Conservation (phyloP, 495 filamentous ascomycete species). For the Podospora didyma region DNA sequence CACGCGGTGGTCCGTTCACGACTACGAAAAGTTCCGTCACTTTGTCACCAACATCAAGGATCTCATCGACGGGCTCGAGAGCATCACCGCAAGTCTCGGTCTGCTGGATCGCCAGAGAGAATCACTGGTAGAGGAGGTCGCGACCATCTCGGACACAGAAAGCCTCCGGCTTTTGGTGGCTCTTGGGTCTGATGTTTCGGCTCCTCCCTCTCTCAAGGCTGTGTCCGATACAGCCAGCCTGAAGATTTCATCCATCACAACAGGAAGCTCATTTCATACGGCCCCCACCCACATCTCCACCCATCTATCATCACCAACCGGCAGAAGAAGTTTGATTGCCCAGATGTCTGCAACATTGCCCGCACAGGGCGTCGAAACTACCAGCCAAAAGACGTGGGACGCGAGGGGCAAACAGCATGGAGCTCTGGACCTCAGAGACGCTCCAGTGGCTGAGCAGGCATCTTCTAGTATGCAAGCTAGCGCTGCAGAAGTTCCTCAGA, state of each 20-base stretch:
- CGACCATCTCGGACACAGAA: neutral
- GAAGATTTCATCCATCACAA: too few species aligned
- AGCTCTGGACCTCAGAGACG: neutral
- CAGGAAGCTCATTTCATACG: too few species aligned
- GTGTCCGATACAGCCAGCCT: neutral
- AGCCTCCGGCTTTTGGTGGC: neutral
- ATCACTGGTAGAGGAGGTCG: neutral
- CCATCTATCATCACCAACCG: too few species aligned
- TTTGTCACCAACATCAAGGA: neutral
- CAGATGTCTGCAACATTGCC: too few species aligned
- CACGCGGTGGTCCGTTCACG: conserved; percentile 21
- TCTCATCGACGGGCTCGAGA: neutral
- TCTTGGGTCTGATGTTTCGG: neutral
- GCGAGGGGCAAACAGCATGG: neutral
- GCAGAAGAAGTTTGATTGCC: too few species aligned
- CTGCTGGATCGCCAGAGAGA: neutral
- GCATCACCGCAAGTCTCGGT: neutral
- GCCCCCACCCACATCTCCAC: too few species aligned
- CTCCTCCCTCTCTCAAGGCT: neutral
- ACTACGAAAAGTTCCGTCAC: conserved; percentile 15
- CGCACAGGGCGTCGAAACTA: neutral
- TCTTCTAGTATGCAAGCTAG: neutral
- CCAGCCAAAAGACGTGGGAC: neutral
- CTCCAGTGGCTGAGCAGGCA: neutral
- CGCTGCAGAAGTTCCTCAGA: neutral